Conservation (phyloP, 345 rosid species). For the Eucalyptus sideroxylon region DNA sequence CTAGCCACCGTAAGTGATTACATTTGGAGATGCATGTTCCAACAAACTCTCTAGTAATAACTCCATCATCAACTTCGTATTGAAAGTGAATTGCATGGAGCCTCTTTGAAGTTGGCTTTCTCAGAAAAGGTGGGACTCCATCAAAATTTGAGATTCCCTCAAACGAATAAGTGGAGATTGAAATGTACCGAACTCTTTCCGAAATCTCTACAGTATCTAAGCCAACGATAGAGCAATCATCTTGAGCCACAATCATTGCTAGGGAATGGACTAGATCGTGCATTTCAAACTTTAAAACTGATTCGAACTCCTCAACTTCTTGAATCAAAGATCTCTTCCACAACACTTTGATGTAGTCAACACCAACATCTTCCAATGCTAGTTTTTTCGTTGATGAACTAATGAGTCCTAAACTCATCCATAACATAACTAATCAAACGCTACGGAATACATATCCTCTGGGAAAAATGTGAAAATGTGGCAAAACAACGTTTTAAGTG, state of each 20-base stretch:
- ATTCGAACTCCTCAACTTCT: rapidly evolving
- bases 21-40: neutral
- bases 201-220: neutral
- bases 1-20: rapidly evolving
- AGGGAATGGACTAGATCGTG: neutral
- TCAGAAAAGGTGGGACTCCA: neutral
- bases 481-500: neutral
- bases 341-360: neutral
- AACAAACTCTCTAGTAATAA: neutral
- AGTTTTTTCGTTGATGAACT: neutral
- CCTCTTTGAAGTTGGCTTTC: neutral
- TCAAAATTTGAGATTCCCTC: neutral
- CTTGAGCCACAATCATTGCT: neutral
- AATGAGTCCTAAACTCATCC: neutral
- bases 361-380: neutral
- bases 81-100: rapidly evolving
- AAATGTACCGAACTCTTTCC: neutral
- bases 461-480: neutral
- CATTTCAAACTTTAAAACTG: rapidly evolving
- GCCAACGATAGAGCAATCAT: rapidly evolving
- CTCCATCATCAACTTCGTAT: rapidly evolving
- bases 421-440: rapidly evolving
- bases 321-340: neutral
- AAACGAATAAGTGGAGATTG: rapidly evolving
- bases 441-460: rapidly evolving